These are phyloP conservation scores for Candida silvicultrix DNA, from an alignment of 805 yeast species.

Conservation along the genomic window DNA sequence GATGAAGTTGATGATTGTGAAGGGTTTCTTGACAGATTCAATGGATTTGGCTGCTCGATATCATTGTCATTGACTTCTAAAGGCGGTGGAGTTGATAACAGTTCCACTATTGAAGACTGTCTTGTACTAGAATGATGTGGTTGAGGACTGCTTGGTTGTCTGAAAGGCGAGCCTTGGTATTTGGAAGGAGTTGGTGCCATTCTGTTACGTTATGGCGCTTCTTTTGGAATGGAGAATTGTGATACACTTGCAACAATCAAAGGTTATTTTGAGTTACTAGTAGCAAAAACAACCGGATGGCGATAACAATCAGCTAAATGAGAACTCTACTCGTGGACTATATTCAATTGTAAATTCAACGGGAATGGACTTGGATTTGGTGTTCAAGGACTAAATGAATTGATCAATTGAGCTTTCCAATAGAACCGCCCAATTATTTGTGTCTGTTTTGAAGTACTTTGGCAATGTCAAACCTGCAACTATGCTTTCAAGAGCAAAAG, in stretches of 20 bases:
- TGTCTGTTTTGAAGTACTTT: too few species aligned
- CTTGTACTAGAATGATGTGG: constrained; percentile 30
- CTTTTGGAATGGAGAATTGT: too few species aligned
- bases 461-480: too few species aligned
- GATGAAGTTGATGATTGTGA: constrained; percentile 43
- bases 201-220: background rate
- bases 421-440: too few species aligned
- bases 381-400: too few species aligned
- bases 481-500: background rate
- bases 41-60: constrained; percentile 6
- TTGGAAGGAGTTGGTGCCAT: constrained; percentile 23
- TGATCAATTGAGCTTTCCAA: too few species aligned
- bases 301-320: background rate
- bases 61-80: constrained; percentile 24
- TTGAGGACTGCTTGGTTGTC: constrained; percentile 22
- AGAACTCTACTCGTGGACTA: background rate
- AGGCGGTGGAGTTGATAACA: constrained; percentile 73
- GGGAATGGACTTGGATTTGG: too few species aligned
- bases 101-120: constrained; percentile 68
- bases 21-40: constrained; percentile 18
- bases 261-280: background rate
- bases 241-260: background rate
- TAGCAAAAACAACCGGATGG: constrained; percentile 1
- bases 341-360: too few species aligned
- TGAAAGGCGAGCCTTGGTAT: constrained; percentile 28